These are phyloP conservation scores for Xylaria sp. DNA, from an alignment of 2,329 filamentous ascomycete species.

Conservation along the genomic window DNA sequence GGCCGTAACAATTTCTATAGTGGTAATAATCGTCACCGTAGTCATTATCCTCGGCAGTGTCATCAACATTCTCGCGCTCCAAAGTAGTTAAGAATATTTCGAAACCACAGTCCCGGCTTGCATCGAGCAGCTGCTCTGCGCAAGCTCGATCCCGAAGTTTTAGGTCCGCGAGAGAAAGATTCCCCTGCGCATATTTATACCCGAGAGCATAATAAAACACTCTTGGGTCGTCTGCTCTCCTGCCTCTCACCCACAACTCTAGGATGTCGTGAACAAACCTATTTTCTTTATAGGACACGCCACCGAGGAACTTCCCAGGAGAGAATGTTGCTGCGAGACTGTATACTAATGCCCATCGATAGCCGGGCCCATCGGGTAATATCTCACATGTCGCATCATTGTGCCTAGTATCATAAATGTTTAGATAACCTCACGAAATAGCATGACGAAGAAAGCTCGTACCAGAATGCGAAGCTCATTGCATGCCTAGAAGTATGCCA, in stretches of 20 bases:
- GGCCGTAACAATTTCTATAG: neutral
- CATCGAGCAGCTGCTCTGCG: constrained; percentile 43
- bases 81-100: constrained; percentile 51
- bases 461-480: constrained; percentile 15
- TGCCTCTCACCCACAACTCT: constrained; percentile 43
- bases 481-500: neutral
- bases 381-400: constrained; percentile 65
- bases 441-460: neutral
- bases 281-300: constrained; percentile 21
- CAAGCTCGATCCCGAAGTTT: constrained; percentile 46
- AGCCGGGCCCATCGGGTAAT: constrained; percentile 58
- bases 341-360: constrained; percentile 64
- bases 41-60: neutral
- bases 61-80: constrained; percentile 37
- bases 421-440: neutral
- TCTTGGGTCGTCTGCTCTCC: constrained; percentile 11
- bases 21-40: neutral
- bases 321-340: constrained; percentile 55
- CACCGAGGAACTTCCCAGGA: neutral
- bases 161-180: constrained; percentile 46
- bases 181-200: constrained; percentile 51
- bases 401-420: constrained; percentile 54
- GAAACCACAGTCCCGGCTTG: constrained; percentile 45
- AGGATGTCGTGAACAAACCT: constrained; percentile 42
- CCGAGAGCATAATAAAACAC: constrained; percentile 50